Percentiles rank a stretch among this genome's conserved stretches.
Conservation (phyloP, 345 rosid genomes). For the Syzygium aromaticum region DNA sequence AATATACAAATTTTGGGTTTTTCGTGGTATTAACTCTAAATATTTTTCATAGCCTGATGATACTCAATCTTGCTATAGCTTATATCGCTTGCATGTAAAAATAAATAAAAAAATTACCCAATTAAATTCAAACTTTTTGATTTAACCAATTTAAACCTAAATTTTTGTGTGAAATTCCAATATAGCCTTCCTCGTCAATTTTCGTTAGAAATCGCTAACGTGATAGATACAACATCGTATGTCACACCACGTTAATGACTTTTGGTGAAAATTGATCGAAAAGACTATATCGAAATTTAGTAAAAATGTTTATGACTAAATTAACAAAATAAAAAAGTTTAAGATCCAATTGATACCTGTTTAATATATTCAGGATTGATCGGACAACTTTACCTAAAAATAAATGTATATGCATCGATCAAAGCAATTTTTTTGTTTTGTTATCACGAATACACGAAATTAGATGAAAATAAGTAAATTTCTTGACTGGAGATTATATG, state of each 20-base stretch:
- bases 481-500: not conserved
- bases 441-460: not conserved
- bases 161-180: not conserved
- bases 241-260: not conserved
- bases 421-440: not conserved
- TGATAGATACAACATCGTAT: rapidly evolving
- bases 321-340: not conserved
- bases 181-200: not conserved
- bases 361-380: rapidly evolving
- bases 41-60: not conserved
- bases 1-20: too few relatives aligned
- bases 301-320: rapidly evolving
- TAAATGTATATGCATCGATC: not conserved
- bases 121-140: not conserved
- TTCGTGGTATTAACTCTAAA: too few relatives aligned
- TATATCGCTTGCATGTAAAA: not conserved
- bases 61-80: not conserved
- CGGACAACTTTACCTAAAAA: not conserved
- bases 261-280: rapidly evolving
- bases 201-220: rapidly evolving
- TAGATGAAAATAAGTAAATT: not conserved
- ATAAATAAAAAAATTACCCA: not conserved
- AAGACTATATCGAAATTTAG: not conserved
- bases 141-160: not conserved
- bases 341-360: rapidly evolving